These are phyloP conservation scores for Selaginella moellendorffii DNA, from an alignment of 75 land plant species.

Conservation along the genomic window DNA sequence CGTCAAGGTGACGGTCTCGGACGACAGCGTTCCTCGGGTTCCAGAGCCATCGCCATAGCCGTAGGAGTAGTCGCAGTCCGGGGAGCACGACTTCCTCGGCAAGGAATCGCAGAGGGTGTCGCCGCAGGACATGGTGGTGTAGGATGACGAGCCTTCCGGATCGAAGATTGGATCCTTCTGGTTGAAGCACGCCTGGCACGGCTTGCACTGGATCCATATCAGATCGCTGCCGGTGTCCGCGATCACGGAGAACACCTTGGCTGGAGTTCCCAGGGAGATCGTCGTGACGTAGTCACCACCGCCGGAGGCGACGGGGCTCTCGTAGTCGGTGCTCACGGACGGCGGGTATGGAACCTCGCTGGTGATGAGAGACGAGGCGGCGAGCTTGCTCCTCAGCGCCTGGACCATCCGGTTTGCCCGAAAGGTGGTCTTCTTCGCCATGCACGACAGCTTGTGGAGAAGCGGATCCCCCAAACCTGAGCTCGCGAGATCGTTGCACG, in stretches of 20 bases:
- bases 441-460: not conserved
- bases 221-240: slow-evolving; percentile 79
- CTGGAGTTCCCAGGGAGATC: slow-evolving; percentile 44
- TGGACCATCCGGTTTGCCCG: not conserved
- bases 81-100: not conserved
- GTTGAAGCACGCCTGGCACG: slow-evolving; percentile 41
- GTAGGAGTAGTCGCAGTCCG: slow-evolving; percentile 20
- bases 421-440: not conserved
- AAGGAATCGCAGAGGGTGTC: slow-evolving; percentile 31
- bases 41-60: slow-evolving; percentile 24
- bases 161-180: slow-evolving; percentile 54
- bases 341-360: no score
- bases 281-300: slow-evolving; percentile 53
- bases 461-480: not conserved
- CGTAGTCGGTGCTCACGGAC: slow-evolving; percentile 2
- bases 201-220: slow-evolving; percentile 73
- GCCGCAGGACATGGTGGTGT: slow-evolving; percentile 29
- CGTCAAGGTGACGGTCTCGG: slow-evolving; percentile 21
- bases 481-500: not conserved
- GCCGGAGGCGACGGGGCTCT: slow-evolving; percentile 34
- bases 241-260: slow-evolving; percentile 31
- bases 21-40: slow-evolving; percentile 15
- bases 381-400: not conserved
- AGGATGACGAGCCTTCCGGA: slow-evolving; percentile 40
- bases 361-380: not conserved